Evolutionary conservation across 192 early-diverging fungal genomes (phyloP).

Genomic region (Mortierella alpina): DNA sequence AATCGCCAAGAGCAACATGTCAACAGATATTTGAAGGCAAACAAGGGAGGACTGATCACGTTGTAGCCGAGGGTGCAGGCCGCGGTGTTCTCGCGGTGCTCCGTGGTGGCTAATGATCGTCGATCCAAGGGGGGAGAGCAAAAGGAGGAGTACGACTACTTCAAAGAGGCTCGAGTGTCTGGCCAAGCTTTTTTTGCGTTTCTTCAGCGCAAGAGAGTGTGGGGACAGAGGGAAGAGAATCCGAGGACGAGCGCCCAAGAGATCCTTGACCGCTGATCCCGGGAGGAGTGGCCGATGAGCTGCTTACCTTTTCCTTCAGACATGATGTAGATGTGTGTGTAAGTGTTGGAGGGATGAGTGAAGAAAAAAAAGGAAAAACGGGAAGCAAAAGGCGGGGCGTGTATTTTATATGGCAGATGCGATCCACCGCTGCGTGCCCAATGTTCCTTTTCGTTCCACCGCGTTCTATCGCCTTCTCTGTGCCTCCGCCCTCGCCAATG

Average conservation of each 20-base stretch:
- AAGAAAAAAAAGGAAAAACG: constrained; percentile 25
- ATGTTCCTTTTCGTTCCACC: constrained; percentile 27
- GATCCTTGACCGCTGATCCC: neutral
- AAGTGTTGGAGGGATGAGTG: constrained; percentile 13
- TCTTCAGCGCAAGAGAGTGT: too few species aligned
- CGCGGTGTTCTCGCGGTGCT: too few species aligned
- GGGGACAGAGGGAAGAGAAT: neutral
- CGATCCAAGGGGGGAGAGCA: too few species aligned
- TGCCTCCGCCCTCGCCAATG: neutral
- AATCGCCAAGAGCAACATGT: too few species aligned
- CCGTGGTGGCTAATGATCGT: too few species aligned
- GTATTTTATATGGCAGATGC: constrained; percentile 13
- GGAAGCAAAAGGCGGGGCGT: neutral
- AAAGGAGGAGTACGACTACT: too few species aligned
- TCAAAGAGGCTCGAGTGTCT: too few species aligned
- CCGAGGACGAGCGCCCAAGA: neutral
- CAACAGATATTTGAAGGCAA: too few species aligned
- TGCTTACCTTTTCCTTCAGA: constrained; percentile 57
- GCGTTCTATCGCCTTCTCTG: constrained; percentile 20
- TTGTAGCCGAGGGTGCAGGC: too few species aligned
- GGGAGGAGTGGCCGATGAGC: neutral
- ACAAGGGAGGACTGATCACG: too few species aligned
- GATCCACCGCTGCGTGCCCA: neutral
- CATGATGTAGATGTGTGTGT: constrained; percentile 39
- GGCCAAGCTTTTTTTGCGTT: too few species aligned